Base-by-base conservation (phyloP, 176 grass and related monocot species). In the Oryza glaberrima region DNA sequence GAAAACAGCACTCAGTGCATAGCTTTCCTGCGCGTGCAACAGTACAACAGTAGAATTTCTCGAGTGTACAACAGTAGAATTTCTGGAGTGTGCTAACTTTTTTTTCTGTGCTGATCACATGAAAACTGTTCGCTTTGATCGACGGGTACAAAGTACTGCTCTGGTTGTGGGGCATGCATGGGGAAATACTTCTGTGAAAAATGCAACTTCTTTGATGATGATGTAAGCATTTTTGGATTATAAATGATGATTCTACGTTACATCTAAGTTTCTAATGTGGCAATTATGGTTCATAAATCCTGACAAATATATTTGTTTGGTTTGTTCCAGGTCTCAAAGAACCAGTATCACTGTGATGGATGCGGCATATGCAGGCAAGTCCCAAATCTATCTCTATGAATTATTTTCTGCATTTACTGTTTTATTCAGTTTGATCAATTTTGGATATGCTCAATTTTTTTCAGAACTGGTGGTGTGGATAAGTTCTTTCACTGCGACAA, bases 181-280 rank as follows among this genome's bases (percentile, higher is more conserved):
- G 92, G 92, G 38, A 85, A 91, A 74, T 94, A 97, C 82, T 97
- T 88, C 71, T 97, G 90, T 34, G 17, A 36, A 58, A 72, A 86
- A 84, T 98, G 95, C 87, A 98, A 95, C 20, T 95, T 95, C 73
- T 98, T 95, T 49, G 95, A 98, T 45, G 91, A 98, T 45, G 87
- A 93, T 76, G 95, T 95, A 83, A 90, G 89, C 7, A 30, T 11
- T 4, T 28, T 61, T 67, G 7, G 4, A 71, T 25, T 76, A 20
- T 6, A 23, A 48, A 38, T 9, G 6, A 6, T 16, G 20, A 73
- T 36, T 86, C 23, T 5, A 72, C 28, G 7, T 41, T 67, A 22
- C 8, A n/a, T 9, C 41, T 16, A 48, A 26, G 23, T 45, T 11
- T 67, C 14, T 2, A 26, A 26, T 26, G 26, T 26, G 65, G 69